Evolutionary conservation across 2,329 filamentous ascomycete species (phyloP).

Genomic region (Trichoderma oligosporum): DNA sequence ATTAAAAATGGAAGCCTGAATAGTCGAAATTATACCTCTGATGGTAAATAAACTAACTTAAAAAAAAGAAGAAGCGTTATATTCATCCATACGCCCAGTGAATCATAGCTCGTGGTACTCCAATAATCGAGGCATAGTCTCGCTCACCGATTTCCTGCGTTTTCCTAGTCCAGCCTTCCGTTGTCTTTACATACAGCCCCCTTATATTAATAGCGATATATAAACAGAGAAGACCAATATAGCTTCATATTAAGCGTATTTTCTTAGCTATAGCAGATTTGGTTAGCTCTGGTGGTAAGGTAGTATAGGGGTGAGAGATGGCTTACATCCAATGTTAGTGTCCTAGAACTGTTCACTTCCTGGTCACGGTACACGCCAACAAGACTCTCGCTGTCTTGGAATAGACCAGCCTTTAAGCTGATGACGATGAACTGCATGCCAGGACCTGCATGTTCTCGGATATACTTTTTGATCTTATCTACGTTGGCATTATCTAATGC

Average conservation of each 20-base stretch:
- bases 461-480: slow-evolving; percentile 92
- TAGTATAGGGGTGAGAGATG: not conserved
- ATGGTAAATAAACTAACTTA: not conserved
- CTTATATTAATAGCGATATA: slow-evolving; percentile 15
- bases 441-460: slow-evolving; percentile 85
- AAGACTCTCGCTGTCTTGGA: slow-evolving; percentile 92
- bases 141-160: slow-evolving; percentile 8
- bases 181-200: not conserved
- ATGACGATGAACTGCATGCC: slow-evolving; percentile 99
- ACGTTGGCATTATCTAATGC: slow-evolving; percentile 98
- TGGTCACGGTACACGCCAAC: slow-evolving; percentile 97
- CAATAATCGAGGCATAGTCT: not conserved
- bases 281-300: slow-evolving; percentile 12
- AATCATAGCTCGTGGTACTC: slow-evolving; percentile 18
- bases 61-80: not conserved
- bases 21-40: not conserved
- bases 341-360: slow-evolving; percentile 84
- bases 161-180: slow-evolving; percentile 8
- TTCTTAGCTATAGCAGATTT: slow-evolving; percentile 30
- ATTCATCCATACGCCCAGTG: slow-evolving; percentile 12
- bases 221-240: not conserved
- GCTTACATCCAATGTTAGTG: slow-evolving; percentile 92
- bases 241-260: slow-evolving; percentile 30
- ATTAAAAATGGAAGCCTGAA: no score
- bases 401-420: slow-evolving; percentile 88